Conservation (phyloP, 2,329 filamentous ascomycete species). For the Colletotrichum shisoi region DNA sequence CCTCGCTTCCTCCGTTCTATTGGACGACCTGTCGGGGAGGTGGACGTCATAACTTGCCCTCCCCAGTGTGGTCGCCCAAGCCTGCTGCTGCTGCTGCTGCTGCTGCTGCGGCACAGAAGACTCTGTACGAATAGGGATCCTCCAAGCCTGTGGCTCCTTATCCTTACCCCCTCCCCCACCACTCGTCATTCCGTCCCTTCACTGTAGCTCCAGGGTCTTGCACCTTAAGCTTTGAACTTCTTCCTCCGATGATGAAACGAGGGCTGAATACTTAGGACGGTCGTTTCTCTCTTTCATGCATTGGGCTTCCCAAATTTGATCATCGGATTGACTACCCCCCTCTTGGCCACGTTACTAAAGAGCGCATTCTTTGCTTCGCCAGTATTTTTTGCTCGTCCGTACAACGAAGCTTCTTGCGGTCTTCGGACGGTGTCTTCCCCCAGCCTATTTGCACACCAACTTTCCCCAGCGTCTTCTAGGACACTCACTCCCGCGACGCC, state of each 20-base stretch:
- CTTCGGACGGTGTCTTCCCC: constrained; percentile 8
- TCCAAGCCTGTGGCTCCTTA: background rate
- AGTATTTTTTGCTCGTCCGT: constrained; percentile 5
- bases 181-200: background rate
- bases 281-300: background rate
- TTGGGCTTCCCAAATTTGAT: background rate
- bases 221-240: constrained; percentile 26
- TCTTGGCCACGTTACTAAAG: background rate
- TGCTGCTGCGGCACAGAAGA: background rate
- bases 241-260: constrained; percentile 35
- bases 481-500: background rate
- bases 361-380: background rate
- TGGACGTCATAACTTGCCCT: constrained; percentile 26
- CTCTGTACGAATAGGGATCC: background rate
- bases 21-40: constrained; percentile 23
- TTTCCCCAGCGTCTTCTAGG: background rate
- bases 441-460: background rate
- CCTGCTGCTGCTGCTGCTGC: constrained; percentile 1
- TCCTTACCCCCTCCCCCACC: constrained; percentile 26
- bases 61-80: background rate
- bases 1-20: constrained; percentile 18
- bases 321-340: background rate
- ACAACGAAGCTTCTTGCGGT: constrained; percentile 17
- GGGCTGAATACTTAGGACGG: constrained; percentile 21
- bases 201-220: constrained; percentile 32